Evolutionary conservation across 2,329 filamentous ascomycete genomes (phyloP).

Genomic region (Talaromyces sp.): DNA sequence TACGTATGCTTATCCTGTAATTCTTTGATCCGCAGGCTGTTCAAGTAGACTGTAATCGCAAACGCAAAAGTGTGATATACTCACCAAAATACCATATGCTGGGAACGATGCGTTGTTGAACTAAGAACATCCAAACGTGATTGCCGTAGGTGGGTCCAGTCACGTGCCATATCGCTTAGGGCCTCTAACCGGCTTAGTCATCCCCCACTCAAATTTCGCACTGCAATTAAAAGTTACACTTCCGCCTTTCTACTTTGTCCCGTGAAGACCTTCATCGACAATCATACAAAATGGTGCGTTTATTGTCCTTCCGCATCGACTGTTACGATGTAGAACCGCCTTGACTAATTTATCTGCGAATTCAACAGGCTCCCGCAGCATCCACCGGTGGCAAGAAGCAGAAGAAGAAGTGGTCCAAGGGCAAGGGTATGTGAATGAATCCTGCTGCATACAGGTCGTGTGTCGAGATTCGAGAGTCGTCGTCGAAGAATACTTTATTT

Average conservation of each 20-base stretch:
- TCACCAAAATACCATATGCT: too few species aligned
- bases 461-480: slow-evolving; percentile 8
- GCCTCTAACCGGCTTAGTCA: slow-evolving; percentile 29
- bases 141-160: background rate
- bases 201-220: slow-evolving; percentile 40
- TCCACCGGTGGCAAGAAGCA: slow-evolving; percentile 49
- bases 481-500: too few species aligned
- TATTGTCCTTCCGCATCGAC: background rate
- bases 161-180: slow-evolving; percentile 33
- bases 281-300: slow-evolving; percentile 39
- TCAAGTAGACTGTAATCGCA: too few species aligned
- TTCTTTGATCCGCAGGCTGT: background rate
- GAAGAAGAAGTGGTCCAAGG: slow-evolving; percentile 58
- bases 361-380: slow-evolving; percentile 46
- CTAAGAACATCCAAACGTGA: background rate
- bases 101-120: too few species aligned
- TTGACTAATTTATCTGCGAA: slow-evolving; percentile 17
- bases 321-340: slow-evolving; percentile 8
- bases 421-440: slow-evolving; percentile 48
- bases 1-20: background rate
- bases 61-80: too few species aligned
- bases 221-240: slow-evolving; percentile 30
- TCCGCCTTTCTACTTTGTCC: slow-evolving; percentile 26
- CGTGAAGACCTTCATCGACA: slow-evolving; percentile 34
- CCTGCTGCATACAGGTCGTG: slow-evolving; percentile 18